Evolutionary conservation across 1,139 yeast genomes (phyloP).

Genomic region (Fermentozyma sake): DNA sequence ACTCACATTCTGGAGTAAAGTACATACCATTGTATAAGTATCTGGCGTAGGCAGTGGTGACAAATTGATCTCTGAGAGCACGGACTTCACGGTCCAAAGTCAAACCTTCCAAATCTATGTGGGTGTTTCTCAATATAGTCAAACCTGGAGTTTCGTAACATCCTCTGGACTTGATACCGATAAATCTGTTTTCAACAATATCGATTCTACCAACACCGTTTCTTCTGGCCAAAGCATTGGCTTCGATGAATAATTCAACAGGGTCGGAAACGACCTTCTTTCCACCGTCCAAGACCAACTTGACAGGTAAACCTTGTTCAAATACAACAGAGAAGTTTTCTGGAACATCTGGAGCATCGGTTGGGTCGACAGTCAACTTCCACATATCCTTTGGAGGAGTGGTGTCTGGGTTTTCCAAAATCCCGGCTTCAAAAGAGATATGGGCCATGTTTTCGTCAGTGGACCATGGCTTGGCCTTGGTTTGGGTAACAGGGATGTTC

Average conservation of each 20-base stretch:
- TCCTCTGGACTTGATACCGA: slow-evolving; percentile 98
- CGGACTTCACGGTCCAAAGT: slow-evolving; percentile 97
- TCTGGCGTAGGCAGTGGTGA: slow-evolving; percentile 87
- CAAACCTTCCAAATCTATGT: slow-evolving; percentile 94
- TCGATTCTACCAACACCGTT: slow-evolving; percentile 99
- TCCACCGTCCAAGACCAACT: slow-evolving; percentile 66
- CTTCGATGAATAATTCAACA: slow-evolving; percentile 86
- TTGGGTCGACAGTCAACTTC: slow-evolving; percentile 95
- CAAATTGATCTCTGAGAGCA: slow-evolving; percentile 93
- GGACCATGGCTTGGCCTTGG: slow-evolving; percentile 99
- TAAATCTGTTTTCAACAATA: slow-evolving; percentile 97
- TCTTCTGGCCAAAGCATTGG: slow-evolving; percentile 94
- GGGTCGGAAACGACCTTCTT: slow-evolving; percentile 67
- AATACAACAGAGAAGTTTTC: slow-evolving; percentile 83
- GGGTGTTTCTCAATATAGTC: slow-evolving; percentile 88
- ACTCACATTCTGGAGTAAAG: slow-evolving; percentile 98
- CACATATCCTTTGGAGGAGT: slow-evolving; percentile 99
- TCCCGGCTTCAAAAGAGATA: slow-evolving; percentile 98
- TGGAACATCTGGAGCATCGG: slow-evolving; percentile 90
- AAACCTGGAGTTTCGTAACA: slow-evolving; percentile 99
- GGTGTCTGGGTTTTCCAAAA: slow-evolving; percentile 94
- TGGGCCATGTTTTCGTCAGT: slow-evolving; percentile 99
- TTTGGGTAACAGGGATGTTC: slow-evolving; percentile 91
- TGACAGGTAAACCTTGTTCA: slow-evolving; percentile 82
- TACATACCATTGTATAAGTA: slow-evolving; percentile 94